phyloP scores from a whole-genome alignment of 1,284 basidiomycete genomes.

The Trichosporon sp. region DNA sequence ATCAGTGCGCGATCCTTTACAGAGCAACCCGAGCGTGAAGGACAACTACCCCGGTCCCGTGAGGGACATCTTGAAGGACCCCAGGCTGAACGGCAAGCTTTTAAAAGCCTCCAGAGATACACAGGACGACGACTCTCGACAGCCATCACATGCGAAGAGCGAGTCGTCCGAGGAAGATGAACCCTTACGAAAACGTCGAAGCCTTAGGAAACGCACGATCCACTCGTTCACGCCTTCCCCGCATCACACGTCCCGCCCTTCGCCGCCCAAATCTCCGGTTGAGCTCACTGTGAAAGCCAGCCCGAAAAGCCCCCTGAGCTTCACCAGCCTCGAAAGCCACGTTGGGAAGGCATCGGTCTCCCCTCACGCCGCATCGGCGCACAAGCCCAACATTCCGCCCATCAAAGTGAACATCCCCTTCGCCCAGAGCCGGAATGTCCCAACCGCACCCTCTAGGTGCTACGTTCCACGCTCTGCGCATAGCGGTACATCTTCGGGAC shows the following conservation, averaged over 20 bases:
- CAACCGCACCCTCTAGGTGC: not conserved
- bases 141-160: not conserved
- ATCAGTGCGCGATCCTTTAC: not conserved
- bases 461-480: not conserved
- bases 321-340: not conserved
- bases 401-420: not conserved
- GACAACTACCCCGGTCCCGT: not conserved
- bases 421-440: not conserved
- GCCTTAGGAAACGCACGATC: not conserved
- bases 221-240: not conserved
- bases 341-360: not conserved
- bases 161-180: not conserved
- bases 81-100: not conserved
- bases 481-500: not conserved
- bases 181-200: not conserved
- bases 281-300: not conserved
- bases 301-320: not conserved
- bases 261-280: not conserved
- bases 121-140: not conserved
- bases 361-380: not conserved
- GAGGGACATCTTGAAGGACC: slow-evolving; percentile 9
- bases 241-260: not conserved
- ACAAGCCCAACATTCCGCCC: not conserved
- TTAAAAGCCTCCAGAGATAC: not conserved
- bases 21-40: not conserved